Base-by-base conservation (phyloP, 2,329 filamentous ascomycete species). In the Teratosphaeria nubilosa region DNA sequence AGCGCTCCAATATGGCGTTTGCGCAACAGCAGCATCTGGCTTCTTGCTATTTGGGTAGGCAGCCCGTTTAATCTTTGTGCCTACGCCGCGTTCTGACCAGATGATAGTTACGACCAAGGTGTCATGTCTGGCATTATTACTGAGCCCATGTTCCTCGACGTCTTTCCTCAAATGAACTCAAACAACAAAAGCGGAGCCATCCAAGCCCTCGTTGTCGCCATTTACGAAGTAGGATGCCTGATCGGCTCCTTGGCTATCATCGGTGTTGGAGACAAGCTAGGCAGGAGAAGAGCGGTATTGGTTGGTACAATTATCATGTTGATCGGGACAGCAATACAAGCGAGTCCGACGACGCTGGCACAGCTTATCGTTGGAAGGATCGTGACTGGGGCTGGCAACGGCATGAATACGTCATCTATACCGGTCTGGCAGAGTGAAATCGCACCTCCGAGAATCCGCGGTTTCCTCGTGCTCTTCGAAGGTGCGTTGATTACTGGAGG, bases 401-500 rank as follows among this genome's bases (percentile, higher is more conserved):
- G 50, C 5, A 30, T 30, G 22, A 25, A 25, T 22, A 51, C 50
- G 22, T 24, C 50, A 9, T 25, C 50, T 2, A 30, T 51, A 6
- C 50, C 50, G 1, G 50, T 51, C 27, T 51, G 50, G 50, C 22
- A 25, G 22, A 25, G 22, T 30, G 50, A 51, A 22, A 25, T 24
- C 2, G 50, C 50, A 13, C 22, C 22, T 24, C 22, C 50, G 5
- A 30, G 20, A 13, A 25, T 24, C 22, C 50, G 50, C 20, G n/a
- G n/a, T 16, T 30, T 24, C 13, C 50, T 51, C 50, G 50, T 51
- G 4, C 27, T 51, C 22, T 30, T 51, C 22, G 50, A 51, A 22
- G 50, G 50, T 14, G 22, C 22, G 14, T 51, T 51, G 22, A 30
- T 30, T 16, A 51, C 27, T 22, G 50, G 50, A 32, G 75, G 75